phyloP scores from a whole-genome alignment of 2,329 filamentous ascomycete species.

The Aureobasidium namibiae region DNA sequence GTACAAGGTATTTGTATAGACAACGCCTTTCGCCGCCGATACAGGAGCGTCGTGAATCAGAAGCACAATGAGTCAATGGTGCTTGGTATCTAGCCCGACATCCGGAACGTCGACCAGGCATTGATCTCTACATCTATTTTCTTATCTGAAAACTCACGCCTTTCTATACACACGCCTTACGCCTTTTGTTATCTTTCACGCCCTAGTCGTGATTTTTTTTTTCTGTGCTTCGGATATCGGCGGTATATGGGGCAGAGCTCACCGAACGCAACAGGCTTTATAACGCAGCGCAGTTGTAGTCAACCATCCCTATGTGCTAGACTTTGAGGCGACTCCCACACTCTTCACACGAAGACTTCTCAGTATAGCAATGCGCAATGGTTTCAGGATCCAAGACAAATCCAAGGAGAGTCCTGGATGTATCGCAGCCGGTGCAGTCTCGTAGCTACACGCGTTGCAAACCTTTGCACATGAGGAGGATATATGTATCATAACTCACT shows the following conservation, averaged over 20 bases:
- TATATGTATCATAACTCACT: no score
- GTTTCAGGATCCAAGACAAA: no score
- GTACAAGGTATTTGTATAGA: slow-evolving; percentile 6
- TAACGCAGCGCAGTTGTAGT: background rate
- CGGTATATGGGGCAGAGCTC: background rate
- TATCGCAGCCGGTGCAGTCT: no score
- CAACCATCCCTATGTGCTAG: background rate
- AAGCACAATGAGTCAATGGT: slow-evolving; percentile 2
- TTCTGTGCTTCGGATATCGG: background rate
- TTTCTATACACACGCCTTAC: background rate
- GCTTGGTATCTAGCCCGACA: background rate
- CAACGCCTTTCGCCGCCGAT: background rate
- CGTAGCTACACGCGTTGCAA: no score
- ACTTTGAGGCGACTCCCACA: no score
- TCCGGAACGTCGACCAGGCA: background rate
- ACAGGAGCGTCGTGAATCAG: slow-evolving; percentile 1
- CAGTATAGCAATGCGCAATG: no score
- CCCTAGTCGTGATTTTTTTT: background rate
- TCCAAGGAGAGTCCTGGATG: no score
- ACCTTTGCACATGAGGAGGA: no score
- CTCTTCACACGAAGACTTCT: no score
- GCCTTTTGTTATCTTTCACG: slow-evolving; percentile 6
- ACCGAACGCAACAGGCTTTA: background rate
- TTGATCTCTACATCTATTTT: background rate
- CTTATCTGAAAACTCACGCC: background rate